A percentile compares a stretch with the other conserved stretches of the same genome.
Conservation (phyloP, 768 basidiomycete species). For the Myochromella boudieri region DNA sequence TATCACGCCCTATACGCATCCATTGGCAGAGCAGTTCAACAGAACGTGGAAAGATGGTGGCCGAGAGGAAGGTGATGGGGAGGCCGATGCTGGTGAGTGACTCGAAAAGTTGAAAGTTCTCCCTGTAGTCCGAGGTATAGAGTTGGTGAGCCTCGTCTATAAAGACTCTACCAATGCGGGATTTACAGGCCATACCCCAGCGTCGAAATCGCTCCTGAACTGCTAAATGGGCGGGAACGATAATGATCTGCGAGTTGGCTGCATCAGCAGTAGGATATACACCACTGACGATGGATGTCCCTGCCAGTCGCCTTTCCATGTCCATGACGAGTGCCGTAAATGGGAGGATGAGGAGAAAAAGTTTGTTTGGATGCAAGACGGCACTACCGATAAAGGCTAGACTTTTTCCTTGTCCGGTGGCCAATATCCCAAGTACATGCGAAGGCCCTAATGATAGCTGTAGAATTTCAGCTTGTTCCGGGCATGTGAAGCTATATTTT, state of each 20-base stretch:
- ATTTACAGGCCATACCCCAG: not conserved
- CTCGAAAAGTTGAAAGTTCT: not conserved
- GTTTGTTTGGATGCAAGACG: not conserved
- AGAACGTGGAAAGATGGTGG: slow-evolving; percentile 3
- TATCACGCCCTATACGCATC: not conserved
- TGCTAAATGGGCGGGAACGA: not conserved
- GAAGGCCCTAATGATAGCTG: not conserved
- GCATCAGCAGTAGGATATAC: not conserved
- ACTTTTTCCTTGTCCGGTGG: not conserved
- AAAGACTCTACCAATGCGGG: not conserved
- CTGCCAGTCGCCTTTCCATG: not conserved
- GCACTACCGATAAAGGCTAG: not conserved
- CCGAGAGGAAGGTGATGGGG: slow-evolving; percentile 3
- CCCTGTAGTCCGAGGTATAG: not conserved
- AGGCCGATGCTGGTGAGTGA: not conserved
- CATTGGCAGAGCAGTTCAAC: not conserved
- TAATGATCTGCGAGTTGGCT: not conserved
- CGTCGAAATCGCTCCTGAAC: not conserved
- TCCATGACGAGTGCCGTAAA: not conserved
- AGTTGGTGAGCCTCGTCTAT: not conserved
- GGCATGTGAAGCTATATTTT: not conserved
- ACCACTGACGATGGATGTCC: not conserved
- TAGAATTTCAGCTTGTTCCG: slow-evolving; percentile 4
- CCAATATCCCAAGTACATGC: not conserved
- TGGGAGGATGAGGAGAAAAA: not conserved